These are phyloP conservation scores for Pleurotus ostreatus DNA, from an alignment of 768 basidiomycete species.

Conservation along the genomic window DNA sequence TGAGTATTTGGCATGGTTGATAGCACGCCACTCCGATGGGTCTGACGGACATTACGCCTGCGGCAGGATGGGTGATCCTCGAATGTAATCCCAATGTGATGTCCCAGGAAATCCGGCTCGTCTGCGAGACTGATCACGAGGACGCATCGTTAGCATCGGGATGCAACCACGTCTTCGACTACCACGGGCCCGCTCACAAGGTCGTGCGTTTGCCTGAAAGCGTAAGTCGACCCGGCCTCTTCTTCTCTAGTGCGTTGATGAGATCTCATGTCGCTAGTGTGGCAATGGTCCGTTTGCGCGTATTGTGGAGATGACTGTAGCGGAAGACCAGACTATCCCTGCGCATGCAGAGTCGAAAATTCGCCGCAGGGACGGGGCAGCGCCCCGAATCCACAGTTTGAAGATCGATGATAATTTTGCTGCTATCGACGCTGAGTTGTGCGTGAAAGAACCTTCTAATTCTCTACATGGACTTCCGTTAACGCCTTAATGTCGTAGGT, in stretches of 20 bases:
- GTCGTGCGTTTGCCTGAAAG: slow-evolving; percentile 51
- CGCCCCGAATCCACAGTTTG: slow-evolving; percentile 27
- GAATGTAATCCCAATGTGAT: not conserved
- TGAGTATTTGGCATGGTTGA: too few relatives aligned
- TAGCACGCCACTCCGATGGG: not conserved
- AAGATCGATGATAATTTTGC: slow-evolving; percentile 29
- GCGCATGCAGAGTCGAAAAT: slow-evolving; percentile 16
- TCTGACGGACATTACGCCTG: slow-evolving; percentile 1
- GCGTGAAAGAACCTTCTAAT: not conserved
- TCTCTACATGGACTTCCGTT: too few relatives aligned
- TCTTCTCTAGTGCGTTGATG: slow-evolving; percentile 8
- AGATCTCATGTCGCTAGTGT: slow-evolving; percentile 17
- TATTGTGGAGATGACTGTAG: slow-evolving; percentile 27
- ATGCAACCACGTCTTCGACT: slow-evolving; percentile 36
- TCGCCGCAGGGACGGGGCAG: slow-evolving; percentile 18
- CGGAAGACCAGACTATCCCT: slow-evolving; percentile 32
- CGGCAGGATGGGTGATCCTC: slow-evolving; percentile 4
- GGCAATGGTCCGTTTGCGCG: slow-evolving; percentile 17
- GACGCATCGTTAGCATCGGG: slow-evolving; percentile 11
- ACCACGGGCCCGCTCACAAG: slow-evolving; percentile 37
- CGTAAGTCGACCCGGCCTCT: slow-evolving; percentile 25
- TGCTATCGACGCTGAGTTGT: slow-evolving; percentile 17
- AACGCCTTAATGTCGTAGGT: not conserved
- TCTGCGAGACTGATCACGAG: not conserved
- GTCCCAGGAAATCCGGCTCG: not conserved